Evolutionary conservation across 176 grass and related monocot genomes (phyloP).

Genomic region (Oryza brachyantha): DNA sequence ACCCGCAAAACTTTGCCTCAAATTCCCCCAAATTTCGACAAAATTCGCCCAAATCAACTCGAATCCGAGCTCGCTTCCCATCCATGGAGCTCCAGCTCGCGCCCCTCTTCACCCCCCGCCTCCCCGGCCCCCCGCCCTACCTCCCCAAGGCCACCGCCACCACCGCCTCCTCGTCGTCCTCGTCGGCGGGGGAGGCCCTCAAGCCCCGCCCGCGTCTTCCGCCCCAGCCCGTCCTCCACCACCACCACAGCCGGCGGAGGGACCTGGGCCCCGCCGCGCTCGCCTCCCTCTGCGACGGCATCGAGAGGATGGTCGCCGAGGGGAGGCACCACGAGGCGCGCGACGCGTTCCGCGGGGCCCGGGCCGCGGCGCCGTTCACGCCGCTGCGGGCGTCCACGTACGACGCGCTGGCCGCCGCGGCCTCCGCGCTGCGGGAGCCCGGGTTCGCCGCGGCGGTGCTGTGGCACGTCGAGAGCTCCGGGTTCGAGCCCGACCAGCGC

Average conservation of each 20-base stretch:
- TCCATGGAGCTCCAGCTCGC: slow-evolving; percentile 46
- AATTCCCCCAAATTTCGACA: neutral
- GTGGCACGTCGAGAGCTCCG: slow-evolving; percentile 47
- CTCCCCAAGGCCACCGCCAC: slow-evolving; percentile 10
- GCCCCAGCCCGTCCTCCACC: too few species aligned
- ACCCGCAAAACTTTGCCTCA: neutral
- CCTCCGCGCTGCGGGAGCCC: slow-evolving; percentile 44
- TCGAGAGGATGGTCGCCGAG: slow-evolving; percentile 45
- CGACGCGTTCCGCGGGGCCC: slow-evolving; percentile 59
- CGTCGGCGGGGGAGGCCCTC: slow-evolving; percentile 3
- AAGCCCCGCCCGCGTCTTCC: slow-evolving; percentile 45
- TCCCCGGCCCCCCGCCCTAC: neutral
- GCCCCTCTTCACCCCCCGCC: neutral
- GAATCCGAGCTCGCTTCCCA: neutral
- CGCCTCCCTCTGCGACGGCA: slow-evolving; percentile 38
- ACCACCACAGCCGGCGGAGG: neutral
- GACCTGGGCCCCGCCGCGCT: slow-evolving; percentile 3
- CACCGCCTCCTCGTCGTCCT: neutral
- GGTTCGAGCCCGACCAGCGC: slow-evolving; percentile 51
- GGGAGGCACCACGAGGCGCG: slow-evolving; percentile 56
- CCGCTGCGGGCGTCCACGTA: slow-evolving; percentile 42
- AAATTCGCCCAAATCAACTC: neutral
- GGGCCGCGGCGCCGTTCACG: slow-evolving; percentile 11
- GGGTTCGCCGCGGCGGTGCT: slow-evolving; percentile 47
- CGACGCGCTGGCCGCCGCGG: slow-evolving; percentile 48